Conservation (phyloP, 2,329 filamentous ascomycete genomes). For the Aspergillus japonicus region DNA sequence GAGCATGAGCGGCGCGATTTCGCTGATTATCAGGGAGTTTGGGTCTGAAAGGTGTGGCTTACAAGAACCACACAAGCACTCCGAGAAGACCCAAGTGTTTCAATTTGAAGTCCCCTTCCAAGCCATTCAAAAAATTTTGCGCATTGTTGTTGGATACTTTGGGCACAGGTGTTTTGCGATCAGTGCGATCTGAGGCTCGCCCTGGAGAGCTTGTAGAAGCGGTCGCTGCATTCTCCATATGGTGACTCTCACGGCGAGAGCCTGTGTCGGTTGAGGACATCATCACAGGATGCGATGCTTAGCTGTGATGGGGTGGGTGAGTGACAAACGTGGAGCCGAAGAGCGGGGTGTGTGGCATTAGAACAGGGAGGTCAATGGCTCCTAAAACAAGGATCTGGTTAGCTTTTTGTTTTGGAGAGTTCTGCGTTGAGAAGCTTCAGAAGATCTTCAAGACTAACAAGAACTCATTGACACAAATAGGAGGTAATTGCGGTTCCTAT, state of each 20-base stretch:
- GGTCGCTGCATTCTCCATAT: slow-evolving; percentile 1
- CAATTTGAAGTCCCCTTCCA: slow-evolving; percentile 40
- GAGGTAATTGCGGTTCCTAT: slow-evolving; percentile 10
- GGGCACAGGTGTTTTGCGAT: slow-evolving; percentile 12
- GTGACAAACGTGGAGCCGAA: not conserved
- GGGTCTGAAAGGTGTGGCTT: slow-evolving; percentile 20
- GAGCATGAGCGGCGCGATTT: not conserved
- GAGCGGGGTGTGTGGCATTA: not conserved
- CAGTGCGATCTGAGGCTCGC: slow-evolving; percentile 11
- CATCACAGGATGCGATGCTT: slow-evolving; percentile 8
- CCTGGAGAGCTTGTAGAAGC: slow-evolving; percentile 8
- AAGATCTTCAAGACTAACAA: not conserved
- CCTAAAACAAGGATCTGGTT: not conserved
- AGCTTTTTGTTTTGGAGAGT: not conserved
- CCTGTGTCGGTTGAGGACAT: slow-evolving; percentile 11
- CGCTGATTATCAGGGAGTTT: not conserved
- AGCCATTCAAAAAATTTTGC: slow-evolving; percentile 28
- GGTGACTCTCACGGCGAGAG: slow-evolving; percentile 6
- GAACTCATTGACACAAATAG: slow-evolving; percentile 18
- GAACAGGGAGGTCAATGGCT: not conserved
- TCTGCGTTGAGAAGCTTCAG: not conserved
- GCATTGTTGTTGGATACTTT: slow-evolving; percentile 18
- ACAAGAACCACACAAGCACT: slow-evolving; percentile 43
- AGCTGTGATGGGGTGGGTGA: not conserved
- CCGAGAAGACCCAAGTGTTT: slow-evolving; percentile 40